Conservation (phyloP, 73 alveolate genomes). For the Paramecium caudatum region DNA sequence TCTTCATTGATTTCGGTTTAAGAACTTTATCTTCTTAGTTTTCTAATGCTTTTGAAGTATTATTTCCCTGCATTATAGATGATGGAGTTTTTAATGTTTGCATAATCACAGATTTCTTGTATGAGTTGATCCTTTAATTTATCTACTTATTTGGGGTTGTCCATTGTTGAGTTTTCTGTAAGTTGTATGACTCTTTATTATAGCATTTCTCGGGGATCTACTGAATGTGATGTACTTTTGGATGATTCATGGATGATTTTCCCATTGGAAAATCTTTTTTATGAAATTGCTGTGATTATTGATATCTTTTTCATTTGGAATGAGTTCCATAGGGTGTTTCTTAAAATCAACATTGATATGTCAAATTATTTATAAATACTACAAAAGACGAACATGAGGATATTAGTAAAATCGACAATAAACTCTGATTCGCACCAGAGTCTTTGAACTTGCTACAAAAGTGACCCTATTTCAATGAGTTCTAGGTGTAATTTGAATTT, state of each 20-base stretch:
- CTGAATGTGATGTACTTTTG: too few relatives aligned
- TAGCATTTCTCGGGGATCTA: too few relatives aligned
- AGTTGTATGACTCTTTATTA: too few relatives aligned
- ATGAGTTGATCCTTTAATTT: not conserved
- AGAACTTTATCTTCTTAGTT: too few relatives aligned
- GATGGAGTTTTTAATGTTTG: not conserved
- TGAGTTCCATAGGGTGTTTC: conserved; percentile 21
- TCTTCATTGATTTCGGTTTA: conserved; percentile 7
- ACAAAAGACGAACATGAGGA: not conserved
- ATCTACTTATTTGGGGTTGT: too few relatives aligned
- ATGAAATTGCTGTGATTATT: not conserved
- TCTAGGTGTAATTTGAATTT: not conserved
- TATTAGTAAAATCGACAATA: not conserved
- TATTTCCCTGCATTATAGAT: too few relatives aligned
- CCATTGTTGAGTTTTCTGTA: too few relatives aligned
- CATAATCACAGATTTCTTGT: not conserved
- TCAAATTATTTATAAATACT: conserved; percentile 1
- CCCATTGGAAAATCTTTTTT: not conserved
- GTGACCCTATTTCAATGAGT: conserved; percentile 16
- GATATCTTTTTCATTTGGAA: not conserved
- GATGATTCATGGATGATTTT: too few relatives aligned
- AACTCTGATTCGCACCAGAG: not conserved
- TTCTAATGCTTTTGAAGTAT: too few relatives aligned
- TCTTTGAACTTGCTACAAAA: not conserved
- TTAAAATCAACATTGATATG: not conserved